phyloP scores from a whole-genome alignment of 352 stramenopile genomes.

The Globisporangium cederbergense region DNA sequence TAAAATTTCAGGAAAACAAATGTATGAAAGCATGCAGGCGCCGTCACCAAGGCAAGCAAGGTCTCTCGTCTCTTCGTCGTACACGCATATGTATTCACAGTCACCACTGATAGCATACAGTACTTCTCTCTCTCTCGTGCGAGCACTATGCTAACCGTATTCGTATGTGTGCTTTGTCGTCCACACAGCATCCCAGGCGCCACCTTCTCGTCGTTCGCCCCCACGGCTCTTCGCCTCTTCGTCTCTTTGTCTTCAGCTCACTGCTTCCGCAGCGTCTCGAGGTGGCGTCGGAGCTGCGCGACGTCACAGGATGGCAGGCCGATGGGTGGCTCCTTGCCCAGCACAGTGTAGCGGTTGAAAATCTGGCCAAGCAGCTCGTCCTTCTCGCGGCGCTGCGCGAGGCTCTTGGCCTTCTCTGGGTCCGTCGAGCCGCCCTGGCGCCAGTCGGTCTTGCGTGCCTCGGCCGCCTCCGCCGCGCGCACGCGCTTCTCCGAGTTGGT shows the following conservation, averaged over 20 bases:
- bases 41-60: too few species aligned
- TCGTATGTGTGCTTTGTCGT: background rate
- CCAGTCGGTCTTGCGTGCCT: conserved; percentile 66
- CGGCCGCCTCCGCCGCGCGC: conserved; percentile 58
- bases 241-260: background rate
- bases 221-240: background rate
- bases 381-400: conserved; percentile 72
- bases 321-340: conserved; percentile 78
- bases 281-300: conserved; percentile 72
- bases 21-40: too few species aligned
- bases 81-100: too few species aligned
- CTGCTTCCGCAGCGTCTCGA: conserved; percentile 51
- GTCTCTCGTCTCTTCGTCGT: too few species aligned
- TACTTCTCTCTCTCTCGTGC: too few species aligned
- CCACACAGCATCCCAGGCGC: background rate
- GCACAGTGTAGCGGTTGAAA: conserved; percentile 69
- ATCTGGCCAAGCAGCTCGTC: conserved; percentile 83
- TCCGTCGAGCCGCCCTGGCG: conserved; percentile 65
- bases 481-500: conserved; percentile 66
- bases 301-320: conserved; percentile 75
- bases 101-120: too few species aligned
- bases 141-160: too few species aligned
- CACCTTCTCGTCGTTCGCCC: background rate
- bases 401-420: conserved; percentile 57
- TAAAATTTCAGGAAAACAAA: too few species aligned